A percentile compares a stretch with the other conserved stretches of the same genome.
Conservation (phyloP, 208 protist species). For the Crithidia sp. region DNA sequence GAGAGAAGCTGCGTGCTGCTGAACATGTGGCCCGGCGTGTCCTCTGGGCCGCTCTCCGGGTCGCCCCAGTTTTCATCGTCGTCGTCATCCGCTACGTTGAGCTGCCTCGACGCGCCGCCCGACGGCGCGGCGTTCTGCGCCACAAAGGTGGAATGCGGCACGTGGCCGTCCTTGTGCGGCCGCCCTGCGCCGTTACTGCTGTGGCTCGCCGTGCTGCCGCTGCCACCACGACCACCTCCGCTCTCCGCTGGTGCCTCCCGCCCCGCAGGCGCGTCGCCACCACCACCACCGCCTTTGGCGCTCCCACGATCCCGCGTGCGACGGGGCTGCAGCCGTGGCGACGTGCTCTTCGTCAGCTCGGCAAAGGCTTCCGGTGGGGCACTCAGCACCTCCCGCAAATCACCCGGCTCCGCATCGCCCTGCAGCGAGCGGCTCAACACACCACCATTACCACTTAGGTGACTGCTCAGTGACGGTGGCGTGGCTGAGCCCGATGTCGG, state of each 20-base stretch:
- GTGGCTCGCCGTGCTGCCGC: too few relatives aligned
- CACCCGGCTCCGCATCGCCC: background rate
- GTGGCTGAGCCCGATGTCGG: background rate
- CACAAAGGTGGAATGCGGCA: background rate
- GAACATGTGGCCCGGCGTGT: constrained; percentile 15
- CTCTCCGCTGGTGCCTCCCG: constrained; percentile 1
- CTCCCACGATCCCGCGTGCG: background rate
- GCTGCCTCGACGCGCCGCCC: background rate
- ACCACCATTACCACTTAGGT: too few relatives aligned
- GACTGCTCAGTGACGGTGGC: background rate
- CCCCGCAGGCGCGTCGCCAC: background rate
- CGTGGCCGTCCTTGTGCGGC: background rate
- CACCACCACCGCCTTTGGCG: background rate
- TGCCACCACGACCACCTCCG: background rate
- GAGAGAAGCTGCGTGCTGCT: constrained; percentile 29
- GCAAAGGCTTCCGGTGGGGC: background rate
- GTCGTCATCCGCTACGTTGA: background rate
- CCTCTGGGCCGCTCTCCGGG: background rate
- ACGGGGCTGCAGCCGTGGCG: background rate
- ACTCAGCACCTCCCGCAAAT: constrained; percentile 23
- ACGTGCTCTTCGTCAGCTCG: constrained; percentile 7
- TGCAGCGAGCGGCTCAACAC: background rate
- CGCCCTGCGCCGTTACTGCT: background rate
- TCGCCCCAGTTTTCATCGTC: constrained; percentile 20
- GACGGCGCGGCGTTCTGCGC: too few relatives aligned